Evolutionary conservation across 306 rosid genomes (phyloP).

Genomic region (Corylus heterophylla): DNA sequence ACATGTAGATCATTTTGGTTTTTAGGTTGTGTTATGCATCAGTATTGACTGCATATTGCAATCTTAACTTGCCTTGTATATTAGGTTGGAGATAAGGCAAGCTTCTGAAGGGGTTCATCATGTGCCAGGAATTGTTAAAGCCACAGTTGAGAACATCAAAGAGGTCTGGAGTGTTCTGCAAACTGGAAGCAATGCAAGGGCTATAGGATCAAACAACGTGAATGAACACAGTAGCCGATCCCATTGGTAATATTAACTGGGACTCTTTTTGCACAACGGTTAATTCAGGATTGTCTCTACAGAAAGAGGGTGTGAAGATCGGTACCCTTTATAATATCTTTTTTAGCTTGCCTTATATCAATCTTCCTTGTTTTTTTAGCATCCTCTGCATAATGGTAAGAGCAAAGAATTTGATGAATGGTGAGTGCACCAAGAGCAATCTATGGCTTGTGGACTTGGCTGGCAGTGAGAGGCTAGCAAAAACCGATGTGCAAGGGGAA

Average conservation of each 20-base stretch:
- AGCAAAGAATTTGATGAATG: slow-evolving; percentile 72
- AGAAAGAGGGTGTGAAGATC: not conserved
- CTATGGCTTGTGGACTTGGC: slow-evolving; percentile 94
- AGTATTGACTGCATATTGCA: not conserved
- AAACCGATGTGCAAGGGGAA: slow-evolving; percentile 81
- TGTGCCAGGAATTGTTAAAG: slow-evolving; percentile 82
- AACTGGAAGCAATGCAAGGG: slow-evolving; percentile 83
- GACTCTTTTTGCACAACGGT: not conserved
- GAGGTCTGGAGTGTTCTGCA: slow-evolving; percentile 76
- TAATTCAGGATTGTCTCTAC: not conserved
- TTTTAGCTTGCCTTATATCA: not conserved
- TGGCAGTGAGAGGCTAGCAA: slow-evolving; percentile 90
- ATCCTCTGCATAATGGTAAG: slow-evolving; percentile 72
- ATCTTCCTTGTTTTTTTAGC: slow-evolving; percentile 40
- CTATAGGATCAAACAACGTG: slow-evolving; percentile 76
- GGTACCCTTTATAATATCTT: slow-evolving; percentile 1
- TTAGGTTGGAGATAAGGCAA: slow-evolving; percentile 88
- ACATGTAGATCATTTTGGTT: not conserved
- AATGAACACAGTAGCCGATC: slow-evolving; percentile 94
- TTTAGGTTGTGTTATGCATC: not conserved
- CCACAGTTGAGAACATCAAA: slow-evolving; percentile 55
- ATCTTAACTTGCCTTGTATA: slow-evolving; percentile 13
- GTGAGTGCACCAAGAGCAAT: slow-evolving; percentile 80
- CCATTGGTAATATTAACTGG: slow-evolving; percentile 52
- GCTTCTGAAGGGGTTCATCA: slow-evolving; percentile 73